Conservation (phyloP, 2,329 filamentous ascomycete genomes). For the Cryphonectria naterciae region DNA sequence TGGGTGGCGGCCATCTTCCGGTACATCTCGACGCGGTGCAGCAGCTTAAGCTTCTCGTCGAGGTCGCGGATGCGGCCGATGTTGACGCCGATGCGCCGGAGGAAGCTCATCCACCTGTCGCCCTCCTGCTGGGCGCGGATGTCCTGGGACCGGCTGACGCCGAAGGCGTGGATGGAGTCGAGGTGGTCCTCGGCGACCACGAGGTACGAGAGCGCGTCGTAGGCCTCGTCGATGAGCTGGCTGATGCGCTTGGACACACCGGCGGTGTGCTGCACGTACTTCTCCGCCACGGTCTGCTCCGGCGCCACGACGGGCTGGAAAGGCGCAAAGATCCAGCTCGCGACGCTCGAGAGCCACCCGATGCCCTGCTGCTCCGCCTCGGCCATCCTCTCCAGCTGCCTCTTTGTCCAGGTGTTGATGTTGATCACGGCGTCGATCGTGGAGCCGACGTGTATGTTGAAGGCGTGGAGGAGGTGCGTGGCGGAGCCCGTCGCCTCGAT, state of each 20-base stretch:
- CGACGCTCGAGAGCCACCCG: slow-evolving; percentile 44
- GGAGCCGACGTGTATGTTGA: slow-evolving; percentile 76
- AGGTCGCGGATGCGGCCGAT: slow-evolving; percentile 62
- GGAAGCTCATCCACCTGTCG: slow-evolving; percentile 67
- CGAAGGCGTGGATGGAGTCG: slow-evolving; percentile 70
- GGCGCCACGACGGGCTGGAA: slow-evolving; percentile 66
- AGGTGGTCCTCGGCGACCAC: slow-evolving; percentile 71
- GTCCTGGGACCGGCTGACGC: slow-evolving; percentile 64
- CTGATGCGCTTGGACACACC: slow-evolving; percentile 72
- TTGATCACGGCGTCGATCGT: slow-evolving; percentile 75
- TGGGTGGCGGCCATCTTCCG: slow-evolving; percentile 68
- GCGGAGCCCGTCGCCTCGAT: slow-evolving; percentile 69
- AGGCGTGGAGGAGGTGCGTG: slow-evolving; percentile 69
- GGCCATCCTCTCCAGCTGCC: slow-evolving; percentile 67
- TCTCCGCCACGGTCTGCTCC: slow-evolving; percentile 67
- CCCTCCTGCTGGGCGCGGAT: slow-evolving; percentile 65
- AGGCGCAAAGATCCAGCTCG: slow-evolving; percentile 57
- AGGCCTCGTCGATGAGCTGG: slow-evolving; percentile 70
- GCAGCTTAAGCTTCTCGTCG: slow-evolving; percentile 64
- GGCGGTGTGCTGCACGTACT: slow-evolving; percentile 74
- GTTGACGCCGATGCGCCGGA: slow-evolving; percentile 77
- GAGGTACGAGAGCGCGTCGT: slow-evolving; percentile 68
- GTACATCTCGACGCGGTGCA: slow-evolving; percentile 69
- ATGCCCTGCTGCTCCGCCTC: slow-evolving; percentile 42
- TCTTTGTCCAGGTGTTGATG: slow-evolving; percentile 76